Evolutionary conservation across 495 filamentous ascomycete genomes (phyloP).

Genomic region (Neurospora africana): DNA sequence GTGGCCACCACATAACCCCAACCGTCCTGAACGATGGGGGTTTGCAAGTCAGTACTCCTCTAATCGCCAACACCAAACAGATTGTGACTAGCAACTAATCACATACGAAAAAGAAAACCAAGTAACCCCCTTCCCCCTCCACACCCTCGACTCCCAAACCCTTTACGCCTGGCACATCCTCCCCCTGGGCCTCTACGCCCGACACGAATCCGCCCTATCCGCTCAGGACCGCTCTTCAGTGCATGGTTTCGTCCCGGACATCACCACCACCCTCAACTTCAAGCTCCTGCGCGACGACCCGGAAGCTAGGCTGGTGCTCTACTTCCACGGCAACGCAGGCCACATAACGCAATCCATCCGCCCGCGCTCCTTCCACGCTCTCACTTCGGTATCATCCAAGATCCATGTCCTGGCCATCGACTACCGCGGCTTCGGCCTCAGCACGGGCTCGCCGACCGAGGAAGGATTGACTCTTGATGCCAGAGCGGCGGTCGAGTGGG

Average conservation of each 20-base stretch:
- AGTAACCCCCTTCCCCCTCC: conserved; percentile 55
- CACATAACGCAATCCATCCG: conserved; percentile 54
- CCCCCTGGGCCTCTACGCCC: conserved; percentile 51
- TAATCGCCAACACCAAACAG: neutral
- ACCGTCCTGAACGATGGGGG: conserved; percentile 66
- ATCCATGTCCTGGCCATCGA: conserved; percentile 59
- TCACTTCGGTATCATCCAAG: conserved; percentile 45
- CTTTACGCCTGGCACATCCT: conserved; percentile 67
- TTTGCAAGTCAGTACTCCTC: conserved; percentile 56
- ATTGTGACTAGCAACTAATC: too few species aligned
- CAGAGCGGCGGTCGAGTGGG: conserved; percentile 59
- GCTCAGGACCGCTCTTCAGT: conserved; percentile 22
- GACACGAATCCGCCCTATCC: conserved; percentile 43
- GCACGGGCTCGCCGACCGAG: conserved; percentile 72
- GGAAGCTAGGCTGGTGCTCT: conserved; percentile 48
- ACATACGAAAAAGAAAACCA: conserved; percentile 42
- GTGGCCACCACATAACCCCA: conserved; percentile 51
- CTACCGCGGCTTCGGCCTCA: conserved; percentile 83
- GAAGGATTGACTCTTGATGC: conserved; percentile 74
- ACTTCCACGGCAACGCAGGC: conserved; percentile 50
- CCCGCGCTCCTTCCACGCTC: conserved; percentile 50
- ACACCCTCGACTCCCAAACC: conserved; percentile 42
- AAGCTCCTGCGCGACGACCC: conserved; percentile 53
- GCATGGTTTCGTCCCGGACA: conserved; percentile 39
- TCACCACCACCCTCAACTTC: conserved; percentile 46